phyloP scores from a whole-genome alignment of 805 yeast genomes.

The Spathaspora girioi region DNA sequence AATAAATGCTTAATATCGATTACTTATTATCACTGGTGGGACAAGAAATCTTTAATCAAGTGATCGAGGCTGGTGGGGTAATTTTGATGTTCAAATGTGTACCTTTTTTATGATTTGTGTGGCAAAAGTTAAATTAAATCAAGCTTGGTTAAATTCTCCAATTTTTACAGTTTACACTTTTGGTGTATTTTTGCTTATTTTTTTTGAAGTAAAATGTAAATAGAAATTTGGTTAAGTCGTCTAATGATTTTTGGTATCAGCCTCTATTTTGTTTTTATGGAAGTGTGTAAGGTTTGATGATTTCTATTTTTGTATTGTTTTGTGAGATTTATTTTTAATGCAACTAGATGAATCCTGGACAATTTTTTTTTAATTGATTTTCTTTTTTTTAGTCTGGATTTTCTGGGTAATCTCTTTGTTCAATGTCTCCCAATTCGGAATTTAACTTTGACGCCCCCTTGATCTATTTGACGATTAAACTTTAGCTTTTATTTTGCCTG shows the following conservation, averaged over 20 bases:
- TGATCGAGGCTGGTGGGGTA: background rate
- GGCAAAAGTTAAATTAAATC: background rate
- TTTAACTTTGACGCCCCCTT: background rate
- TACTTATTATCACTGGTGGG: background rate
- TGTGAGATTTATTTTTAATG: background rate
- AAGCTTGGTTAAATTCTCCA: background rate
- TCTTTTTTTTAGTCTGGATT: too few relatives aligned
- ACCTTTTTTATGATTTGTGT: background rate
- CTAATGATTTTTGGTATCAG: background rate
- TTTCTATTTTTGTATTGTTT: background rate
- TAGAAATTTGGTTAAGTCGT: background rate
- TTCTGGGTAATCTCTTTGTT: background rate
- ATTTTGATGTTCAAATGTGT: background rate
- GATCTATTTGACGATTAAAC: background rate
- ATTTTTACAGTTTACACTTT: background rate
- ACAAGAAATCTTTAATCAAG: background rate
- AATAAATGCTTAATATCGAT: background rate
- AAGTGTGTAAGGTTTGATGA: background rate
- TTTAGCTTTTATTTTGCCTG: background rate
- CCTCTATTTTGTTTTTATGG: background rate
- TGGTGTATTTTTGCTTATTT: background rate
- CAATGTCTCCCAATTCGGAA: background rate
- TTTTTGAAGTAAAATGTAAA: background rate
- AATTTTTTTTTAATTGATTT: too few relatives aligned
- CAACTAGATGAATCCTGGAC: background rate